Percentiles rank a stretch among this genome's conserved stretches.
These are phyloP conservation scores for Ophiostoma piceae DNA, from an alignment of 2,329 filamentous ascomycete genomes.

Conservation along the genomic window DNA sequence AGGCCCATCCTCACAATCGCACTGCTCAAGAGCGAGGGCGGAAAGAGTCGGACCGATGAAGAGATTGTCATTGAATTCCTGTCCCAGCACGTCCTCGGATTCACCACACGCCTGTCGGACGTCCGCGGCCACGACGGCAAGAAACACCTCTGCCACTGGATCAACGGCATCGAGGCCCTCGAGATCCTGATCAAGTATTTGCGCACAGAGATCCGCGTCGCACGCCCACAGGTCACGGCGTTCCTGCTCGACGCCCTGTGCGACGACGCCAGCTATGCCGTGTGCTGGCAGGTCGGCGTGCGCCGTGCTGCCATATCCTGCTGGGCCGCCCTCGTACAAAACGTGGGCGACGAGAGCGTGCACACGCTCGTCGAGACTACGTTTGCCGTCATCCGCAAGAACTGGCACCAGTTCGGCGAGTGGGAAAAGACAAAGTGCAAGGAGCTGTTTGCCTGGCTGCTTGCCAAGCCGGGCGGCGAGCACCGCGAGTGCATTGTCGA, in stretches of 20 bases:
- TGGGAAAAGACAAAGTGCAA: slow-evolving; percentile 55
- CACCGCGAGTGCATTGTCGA: slow-evolving; percentile 58
- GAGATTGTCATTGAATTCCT: slow-evolving; percentile 69
- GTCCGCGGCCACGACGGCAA: slow-evolving; percentile 36
- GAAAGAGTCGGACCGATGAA: slow-evolving; percentile 32
- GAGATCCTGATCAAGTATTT: slow-evolving; percentile 81
- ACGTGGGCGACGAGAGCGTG: slow-evolving; percentile 64
- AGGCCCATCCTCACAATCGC: slow-evolving; percentile 26
- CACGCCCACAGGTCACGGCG: slow-evolving; percentile 87
- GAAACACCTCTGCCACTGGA: slow-evolving; percentile 27
- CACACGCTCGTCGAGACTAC: slow-evolving; percentile 79
- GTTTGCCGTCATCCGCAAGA: slow-evolving; percentile 76
- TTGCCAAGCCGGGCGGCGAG: slow-evolving; percentile 39
- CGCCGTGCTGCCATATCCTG: slow-evolving; percentile 73
- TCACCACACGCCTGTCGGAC: slow-evolving; percentile 78
- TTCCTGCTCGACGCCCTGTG: slow-evolving; percentile 76
- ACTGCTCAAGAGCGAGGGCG: slow-evolving; percentile 31
- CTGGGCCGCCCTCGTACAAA: slow-evolving; percentile 73
- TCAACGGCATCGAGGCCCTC: slow-evolving; percentile 61
- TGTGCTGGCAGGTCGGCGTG: slow-evolving; percentile 40
- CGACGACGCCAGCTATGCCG: slow-evolving; percentile 41
- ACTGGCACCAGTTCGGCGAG: slow-evolving; percentile 66
- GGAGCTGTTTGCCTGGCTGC: slow-evolving; percentile 58
- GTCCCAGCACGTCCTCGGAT: slow-evolving; percentile 75
- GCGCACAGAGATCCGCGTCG: slow-evolving; percentile 66